Evolutionary conservation across 768 basidiomycete genomes (phyloP).

Genomic region (Sutorius australiensis): DNA sequence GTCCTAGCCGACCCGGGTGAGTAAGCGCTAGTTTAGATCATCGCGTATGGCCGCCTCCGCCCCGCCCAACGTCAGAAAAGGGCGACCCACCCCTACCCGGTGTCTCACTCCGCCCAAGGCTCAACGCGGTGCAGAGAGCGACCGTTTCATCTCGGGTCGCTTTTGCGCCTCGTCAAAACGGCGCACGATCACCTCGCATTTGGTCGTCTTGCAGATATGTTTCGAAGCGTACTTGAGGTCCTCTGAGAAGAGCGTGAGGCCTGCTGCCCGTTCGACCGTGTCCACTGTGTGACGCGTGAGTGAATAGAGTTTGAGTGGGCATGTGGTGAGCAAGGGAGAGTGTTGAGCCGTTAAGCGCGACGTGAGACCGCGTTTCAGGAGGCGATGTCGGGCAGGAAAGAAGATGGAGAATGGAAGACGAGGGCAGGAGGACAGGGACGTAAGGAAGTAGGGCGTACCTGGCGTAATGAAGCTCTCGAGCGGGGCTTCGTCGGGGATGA

Average conservation of each 20-base stretch:
- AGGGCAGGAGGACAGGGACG: background rate
- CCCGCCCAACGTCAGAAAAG: background rate
- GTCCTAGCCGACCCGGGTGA: too few relatives aligned
- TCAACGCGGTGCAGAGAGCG: conserved; percentile 41
- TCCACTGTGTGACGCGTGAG: conserved; percentile 55
- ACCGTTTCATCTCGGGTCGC: conserved; percentile 48
- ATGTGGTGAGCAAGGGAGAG: too few relatives aligned
- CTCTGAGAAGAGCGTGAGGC: conserved; percentile 83
- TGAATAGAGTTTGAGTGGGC: too few relatives aligned
- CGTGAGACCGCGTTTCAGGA: background rate
- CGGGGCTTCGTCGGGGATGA: conserved; percentile 80
- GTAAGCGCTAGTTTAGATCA: too few relatives aligned
- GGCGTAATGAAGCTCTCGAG: conserved; percentile 80
- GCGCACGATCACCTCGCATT: conserved; percentile 84
- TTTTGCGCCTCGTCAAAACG: conserved; percentile 90
- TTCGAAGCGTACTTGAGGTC: conserved; percentile 69
- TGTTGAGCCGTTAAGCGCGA: background rate
- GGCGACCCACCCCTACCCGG: too few relatives aligned
- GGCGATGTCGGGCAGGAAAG: background rate
- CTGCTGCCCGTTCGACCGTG: conserved; percentile 85
- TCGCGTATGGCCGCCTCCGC: background rate
- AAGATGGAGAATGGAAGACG: background rate
- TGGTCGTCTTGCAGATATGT: conserved; percentile 84
- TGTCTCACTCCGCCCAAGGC: background rate
- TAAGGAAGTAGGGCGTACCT: conserved; percentile 38